Evolutionary conservation across 192 early-diverging fungal genomes (phyloP), one percentile per base, ranked within the genome.

Genomic region (Coemansia sp.): DNA sequence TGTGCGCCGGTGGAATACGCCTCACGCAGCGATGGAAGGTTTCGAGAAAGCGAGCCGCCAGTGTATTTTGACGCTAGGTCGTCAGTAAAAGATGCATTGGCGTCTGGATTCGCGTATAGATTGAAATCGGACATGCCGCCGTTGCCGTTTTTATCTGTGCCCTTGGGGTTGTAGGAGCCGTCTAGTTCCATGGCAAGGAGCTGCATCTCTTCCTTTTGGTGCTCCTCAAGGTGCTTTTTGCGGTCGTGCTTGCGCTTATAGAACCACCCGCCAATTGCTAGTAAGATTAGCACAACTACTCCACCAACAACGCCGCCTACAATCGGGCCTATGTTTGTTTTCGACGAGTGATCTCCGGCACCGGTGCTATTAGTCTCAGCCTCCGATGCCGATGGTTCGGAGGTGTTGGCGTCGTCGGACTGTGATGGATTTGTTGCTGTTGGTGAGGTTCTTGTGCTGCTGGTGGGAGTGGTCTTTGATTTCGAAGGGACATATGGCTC

Each of bases 61-160:
- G 76, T 79, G 26, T 79, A 79, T 53, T 61, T 60, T n/a, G 76
- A 79, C 15, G 67, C 76, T 31, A 79, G 56, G 48, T 79, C 76
- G 15, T 79, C 76, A 26, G 76, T 73, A 28, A 67, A 59, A 3
- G 74, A 76, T 42, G 53, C 63, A 56, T 61, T 64, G 16, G 52
- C 52, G 8, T 37, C 42, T 15, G 74, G 64, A 13, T 62, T 61
- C 2, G 64, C 45, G 35, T 62, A 72, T 13, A 68, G 59, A 33
- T 58, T 66, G 60, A 60, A 42, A 12, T 73, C 76, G 0, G 60
- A 70, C 28, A 71, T 46, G 5, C 35, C 63, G 2, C 40, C 66
- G 29, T 52, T 67, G 3, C 51, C 58, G 25, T 51, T 51, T 34
- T 57, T 57, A 16, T 65, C 63, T 1, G n/a, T 16, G 25, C 37